Conservation (phyloP, 441 rosid genomes). For the Manihot esculenta region DNA sequence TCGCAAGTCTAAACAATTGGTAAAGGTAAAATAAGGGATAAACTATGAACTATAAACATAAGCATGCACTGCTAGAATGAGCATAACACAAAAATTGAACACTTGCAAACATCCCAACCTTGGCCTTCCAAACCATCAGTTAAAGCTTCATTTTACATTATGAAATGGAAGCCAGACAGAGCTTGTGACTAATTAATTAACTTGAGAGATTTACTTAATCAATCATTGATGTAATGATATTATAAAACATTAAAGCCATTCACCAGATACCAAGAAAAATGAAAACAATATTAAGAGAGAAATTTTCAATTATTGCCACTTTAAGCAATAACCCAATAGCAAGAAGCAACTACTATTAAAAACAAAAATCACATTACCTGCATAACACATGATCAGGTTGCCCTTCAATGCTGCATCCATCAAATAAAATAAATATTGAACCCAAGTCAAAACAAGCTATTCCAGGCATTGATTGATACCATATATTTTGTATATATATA, state of each 20-base stretch:
- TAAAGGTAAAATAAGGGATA: background rate
- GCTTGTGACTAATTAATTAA: background rate
- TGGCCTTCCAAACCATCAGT: background rate
- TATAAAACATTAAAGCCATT: background rate
- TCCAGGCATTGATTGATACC: background rate
- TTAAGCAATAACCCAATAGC: background rate
- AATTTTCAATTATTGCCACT: background rate
- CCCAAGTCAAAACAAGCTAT: background rate
- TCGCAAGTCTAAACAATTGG: constrained; percentile 6
- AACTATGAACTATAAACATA: background rate
- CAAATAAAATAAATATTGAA: background rate
- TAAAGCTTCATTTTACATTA: background rate
- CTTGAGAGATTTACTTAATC: background rate
- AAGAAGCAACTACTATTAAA: background rate
- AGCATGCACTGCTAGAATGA: background rate
- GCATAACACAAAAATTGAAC: background rate
- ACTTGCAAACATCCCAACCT: background rate
- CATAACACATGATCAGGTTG: constrained; percentile 67
- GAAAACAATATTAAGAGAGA: background rate
- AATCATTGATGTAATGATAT: too few relatives aligned
- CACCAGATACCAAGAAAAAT: background rate
- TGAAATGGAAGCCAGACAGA: background rate
- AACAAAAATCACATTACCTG: constrained; percentile 43
- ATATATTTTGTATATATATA: background rate
- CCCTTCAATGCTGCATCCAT: constrained; percentile 71